Conservation (phyloP, 352 stramenopile genomes). For the Plasmopara viticola region DNA sequence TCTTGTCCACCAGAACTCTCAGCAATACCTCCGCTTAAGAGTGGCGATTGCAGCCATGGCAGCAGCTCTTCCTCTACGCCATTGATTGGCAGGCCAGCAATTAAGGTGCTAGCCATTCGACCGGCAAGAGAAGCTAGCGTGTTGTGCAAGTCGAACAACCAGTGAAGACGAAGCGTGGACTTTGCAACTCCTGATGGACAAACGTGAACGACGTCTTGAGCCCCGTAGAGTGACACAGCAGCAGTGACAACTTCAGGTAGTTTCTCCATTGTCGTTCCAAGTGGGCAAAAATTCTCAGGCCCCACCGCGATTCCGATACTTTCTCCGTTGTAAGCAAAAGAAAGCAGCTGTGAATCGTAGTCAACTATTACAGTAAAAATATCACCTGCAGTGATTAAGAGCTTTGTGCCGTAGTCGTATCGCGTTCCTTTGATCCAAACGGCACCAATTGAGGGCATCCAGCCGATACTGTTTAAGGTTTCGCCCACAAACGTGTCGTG, state of each 20-base stretch:
- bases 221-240: conserved; percentile 65
- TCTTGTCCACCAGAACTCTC: conserved; percentile 6
- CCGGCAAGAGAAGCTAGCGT: conserved; percentile 63
- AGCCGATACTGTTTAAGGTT: conserved; percentile 52
- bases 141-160: conserved; percentile 79
- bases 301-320: conserved; percentile 53
- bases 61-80: conserved; percentile 73
- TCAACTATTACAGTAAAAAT: conserved; percentile 70
- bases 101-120: conserved; percentile 60
- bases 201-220: conserved; percentile 69
- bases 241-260: conserved; percentile 38
- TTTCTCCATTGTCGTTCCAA: conserved; percentile 21
- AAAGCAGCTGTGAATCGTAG: conserved; percentile 65
- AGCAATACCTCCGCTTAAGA: conserved; percentile 66
- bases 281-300: conserved; percentile 27
- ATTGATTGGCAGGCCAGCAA: conserved; percentile 71
- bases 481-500: conserved; percentile 50
- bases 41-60: conserved; percentile 75
- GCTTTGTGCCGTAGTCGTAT: conserved; percentile 40
- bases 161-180: conserved; percentile 76
- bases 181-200: conserved; percentile 61
- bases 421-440: conserved; percentile 65
- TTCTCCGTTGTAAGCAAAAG: conserved; percentile 68
- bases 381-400: conserved; percentile 48
- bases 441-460: conserved; percentile 77